Base-by-base conservation (phyloP, 441 rosid species). In the Mallotus repandus region DNA sequence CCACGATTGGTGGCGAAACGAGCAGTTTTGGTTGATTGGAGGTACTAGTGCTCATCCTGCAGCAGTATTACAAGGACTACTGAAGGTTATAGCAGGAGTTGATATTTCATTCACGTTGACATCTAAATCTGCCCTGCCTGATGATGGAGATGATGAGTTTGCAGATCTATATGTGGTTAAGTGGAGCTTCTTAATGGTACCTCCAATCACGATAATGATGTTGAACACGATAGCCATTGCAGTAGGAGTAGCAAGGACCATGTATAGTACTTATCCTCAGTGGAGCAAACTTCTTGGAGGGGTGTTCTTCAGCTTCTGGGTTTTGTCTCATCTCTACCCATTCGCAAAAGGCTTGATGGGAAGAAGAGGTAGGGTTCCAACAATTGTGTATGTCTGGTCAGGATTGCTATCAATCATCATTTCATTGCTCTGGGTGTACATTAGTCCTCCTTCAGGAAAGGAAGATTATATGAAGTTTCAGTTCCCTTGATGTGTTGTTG, bases 271-370 rank as follows among this genome's bases (percentile, higher is more conserved):
- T 1, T 81, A 73, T 63, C 93, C 96, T 5, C 82, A 88, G 58
- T 90, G 93, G 93, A 90, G 91, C 82, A 86, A 76, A 76, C 83
- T 90, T 38, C n/a, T 87, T 6, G 96, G 96, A 55, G 96, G 96
- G 12, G 90, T 85, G 69, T 88, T 88, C 80, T 90, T 90, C 84
- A 87, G 93, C 82, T 82, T 90, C 73, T 90, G 96, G 93, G 93
- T 88, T 19, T 49, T 88, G 60, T 84, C 86, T 58, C 96, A 90
- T 79, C 85, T 90, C 22, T 86, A 83, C 80, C 91, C 93, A 3
- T 90, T 88, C 57, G 90, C 90, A 0, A 88, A 87, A 77, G 91
- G 96, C 19, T 78, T 90, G 72, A 86, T 90, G 96, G 96, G 96
- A 35, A 86, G 86, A 55, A 81, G 87, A 22, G 89, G 93, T 7